Evolutionary conservation across 2,329 filamentous ascomycete species (phyloP).

Genomic region (Dactylellina parvicollis): DNA sequence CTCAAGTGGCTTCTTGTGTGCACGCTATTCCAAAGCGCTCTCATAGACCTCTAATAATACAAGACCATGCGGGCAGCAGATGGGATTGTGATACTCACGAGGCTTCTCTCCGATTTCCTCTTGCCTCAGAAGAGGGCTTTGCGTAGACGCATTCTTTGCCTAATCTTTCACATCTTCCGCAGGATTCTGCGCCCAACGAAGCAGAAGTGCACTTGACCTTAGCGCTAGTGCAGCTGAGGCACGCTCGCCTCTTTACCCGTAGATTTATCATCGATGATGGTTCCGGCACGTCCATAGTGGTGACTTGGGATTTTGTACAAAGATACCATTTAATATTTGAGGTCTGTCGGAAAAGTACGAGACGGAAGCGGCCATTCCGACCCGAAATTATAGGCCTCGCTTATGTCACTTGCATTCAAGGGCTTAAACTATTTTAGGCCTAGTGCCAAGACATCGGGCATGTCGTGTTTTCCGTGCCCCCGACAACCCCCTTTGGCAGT

Average conservation of each 20-base stretch:
- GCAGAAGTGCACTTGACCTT: conserved; percentile 16
- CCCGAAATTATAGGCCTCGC: conserved; percentile 10
- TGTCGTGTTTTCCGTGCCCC: conserved; percentile 2
- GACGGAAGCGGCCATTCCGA: conserved; percentile 17
- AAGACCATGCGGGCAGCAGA: conserved; percentile 9
- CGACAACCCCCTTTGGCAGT: not conserved
- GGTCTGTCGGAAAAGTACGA: conserved; percentile 11
- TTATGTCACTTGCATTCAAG: conserved; percentile 10
- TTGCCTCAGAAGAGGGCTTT: conserved; percentile 8
- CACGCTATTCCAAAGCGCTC: conserved; percentile 13
- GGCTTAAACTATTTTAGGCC: conserved; percentile 14
- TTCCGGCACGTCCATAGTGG: conserved; percentile 14
- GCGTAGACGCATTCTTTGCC: conserved; percentile 18
- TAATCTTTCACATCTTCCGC: conserved; percentile 21
- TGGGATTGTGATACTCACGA: conserved; percentile 14
- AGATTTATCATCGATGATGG: conserved; percentile 11
- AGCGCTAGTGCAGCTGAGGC: conserved; percentile 13
- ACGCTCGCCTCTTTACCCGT: conserved; percentile 15
- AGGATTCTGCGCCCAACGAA: conserved; percentile 21
- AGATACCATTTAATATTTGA: conserved; percentile 14
- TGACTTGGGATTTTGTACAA: conserved; percentile 11
- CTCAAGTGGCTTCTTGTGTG: conserved; percentile 13
- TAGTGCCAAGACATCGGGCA: conserved; percentile 16
- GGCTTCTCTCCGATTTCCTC: conserved; percentile 16
- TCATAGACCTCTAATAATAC: conserved; percentile 12